Percentiles rank a stretch among this genome's conserved stretches.
These are phyloP conservation scores for Solanum raphanifolium DNA, from an alignment of 257 asterid species.

Conservation along the genomic window DNA sequence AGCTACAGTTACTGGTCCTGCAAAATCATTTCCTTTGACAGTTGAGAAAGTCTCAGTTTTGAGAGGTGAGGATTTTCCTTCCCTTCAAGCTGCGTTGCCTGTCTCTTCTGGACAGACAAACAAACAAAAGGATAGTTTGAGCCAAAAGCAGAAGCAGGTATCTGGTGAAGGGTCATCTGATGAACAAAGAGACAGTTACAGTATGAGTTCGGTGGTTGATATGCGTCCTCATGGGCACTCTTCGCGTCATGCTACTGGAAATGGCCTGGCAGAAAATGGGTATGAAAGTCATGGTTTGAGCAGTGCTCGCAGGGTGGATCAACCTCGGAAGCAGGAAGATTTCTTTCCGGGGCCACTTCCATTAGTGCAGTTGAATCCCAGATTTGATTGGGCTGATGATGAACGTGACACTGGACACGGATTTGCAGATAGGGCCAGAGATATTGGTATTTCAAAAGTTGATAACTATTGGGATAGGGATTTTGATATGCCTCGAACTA, in stretches of 20 bases:
- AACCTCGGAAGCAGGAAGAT: slow-evolving; percentile 40
- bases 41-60: slow-evolving; percentile 58
- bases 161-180: slow-evolving; percentile 30
- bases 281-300: slow-evolving; percentile 26
- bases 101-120: slow-evolving; percentile 49
- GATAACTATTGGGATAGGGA: slow-evolving; percentile 75
- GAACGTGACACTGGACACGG: slow-evolving; percentile 93
- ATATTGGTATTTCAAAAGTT: slow-evolving; percentile 41
- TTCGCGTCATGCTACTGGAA: slow-evolving; percentile 21
- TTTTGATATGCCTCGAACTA: slow-evolving; percentile 66
- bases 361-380: slow-evolving; percentile 64
- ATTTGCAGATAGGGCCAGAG: slow-evolving; percentile 57
- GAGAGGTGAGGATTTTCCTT: slow-evolving; percentile 99
- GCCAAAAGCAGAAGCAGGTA: slow-evolving; percentile 54
- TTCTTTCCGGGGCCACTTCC: slow-evolving; percentile 67
- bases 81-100: slow-evolving; percentile 81
- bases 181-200: slow-evolving; percentile 35
- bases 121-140: slow-evolving; percentile 54
- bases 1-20: slow-evolving; percentile 23
- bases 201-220: slow-evolving; percentile 36
- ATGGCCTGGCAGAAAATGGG: slow-evolving; percentile 31
- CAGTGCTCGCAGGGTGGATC: slow-evolving; percentile 20
- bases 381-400: slow-evolving; percentile 99
- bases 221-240: slow-evolving; percentile 35
- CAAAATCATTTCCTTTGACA: slow-evolving; percentile 26